phyloP scores from a whole-genome alignment of 75 land plant genomes.

The Cryptomeria japonica region DNA sequence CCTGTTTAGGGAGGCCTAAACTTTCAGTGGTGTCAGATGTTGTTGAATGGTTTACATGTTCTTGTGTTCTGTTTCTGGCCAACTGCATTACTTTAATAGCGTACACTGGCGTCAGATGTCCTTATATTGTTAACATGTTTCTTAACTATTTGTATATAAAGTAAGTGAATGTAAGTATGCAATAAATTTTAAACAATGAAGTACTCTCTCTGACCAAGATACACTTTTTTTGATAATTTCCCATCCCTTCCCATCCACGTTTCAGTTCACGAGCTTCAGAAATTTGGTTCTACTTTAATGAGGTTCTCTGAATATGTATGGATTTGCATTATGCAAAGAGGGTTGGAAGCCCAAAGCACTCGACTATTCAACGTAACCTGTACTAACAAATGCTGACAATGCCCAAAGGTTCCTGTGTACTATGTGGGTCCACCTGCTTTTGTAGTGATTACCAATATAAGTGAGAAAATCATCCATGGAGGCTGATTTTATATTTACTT shows the following conservation, averaged over 20 bases:
- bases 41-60: too few species aligned
- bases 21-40: too few species aligned
- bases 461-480: not conserved
- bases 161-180: not conserved
- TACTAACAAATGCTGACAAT: too few species aligned
- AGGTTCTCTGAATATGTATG: not conserved
- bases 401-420: not conserved
- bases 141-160: not conserved
- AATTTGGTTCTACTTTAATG: not conserved
- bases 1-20: too few species aligned
- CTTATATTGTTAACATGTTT: not conserved
- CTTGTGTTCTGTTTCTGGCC: not conserved
- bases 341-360: too few species aligned
- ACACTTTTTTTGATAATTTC: not conserved
- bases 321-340: too few species aligned
- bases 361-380: too few species aligned
- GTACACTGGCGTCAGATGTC: not conserved
- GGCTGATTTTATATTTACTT: not conserved
- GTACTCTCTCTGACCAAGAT: too few species aligned
- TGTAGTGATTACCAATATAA: not conserved
- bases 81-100: not conserved
- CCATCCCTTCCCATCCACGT: not conserved
- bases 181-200: too few species aligned
- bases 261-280: not conserved
- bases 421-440: not conserved